Conservation (phyloP, 768 basidiomycete genomes). For the Kwoniella newhampshirensis region DNA sequence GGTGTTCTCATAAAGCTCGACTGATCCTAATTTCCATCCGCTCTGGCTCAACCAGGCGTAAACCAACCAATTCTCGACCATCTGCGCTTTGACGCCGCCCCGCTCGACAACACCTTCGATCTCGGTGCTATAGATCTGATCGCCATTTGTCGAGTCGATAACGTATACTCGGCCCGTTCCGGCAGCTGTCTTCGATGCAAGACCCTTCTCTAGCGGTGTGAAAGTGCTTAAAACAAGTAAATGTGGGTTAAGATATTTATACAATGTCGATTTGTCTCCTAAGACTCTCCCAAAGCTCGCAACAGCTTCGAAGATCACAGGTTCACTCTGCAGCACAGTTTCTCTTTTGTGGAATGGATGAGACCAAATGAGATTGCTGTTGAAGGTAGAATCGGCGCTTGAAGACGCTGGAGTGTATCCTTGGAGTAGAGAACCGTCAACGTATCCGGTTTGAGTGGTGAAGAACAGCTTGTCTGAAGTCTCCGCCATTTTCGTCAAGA, state of each 20-base stretch:
- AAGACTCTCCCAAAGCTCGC: constrained; percentile 81
- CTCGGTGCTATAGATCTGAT: constrained; percentile 65
- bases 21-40: constrained; percentile 71
- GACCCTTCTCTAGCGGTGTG: constrained; percentile 21
- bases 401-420: constrained; percentile 24
- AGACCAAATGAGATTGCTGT: constrained; percentile 69
- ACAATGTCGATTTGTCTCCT: constrained; percentile 81
- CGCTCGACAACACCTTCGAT: constrained; percentile 56
- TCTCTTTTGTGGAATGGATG: constrained; percentile 62
- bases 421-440: constrained; percentile 17
- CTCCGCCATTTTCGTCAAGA: constrained; percentile 31
- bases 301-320: constrained; percentile 57
- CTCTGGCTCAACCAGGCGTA: constrained; percentile 76
- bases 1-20: constrained; percentile 85
- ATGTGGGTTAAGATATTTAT: constrained; percentile 91
- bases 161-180: constrained; percentile 67
- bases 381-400: constrained; percentile 40
- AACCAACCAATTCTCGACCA: constrained; percentile 90
- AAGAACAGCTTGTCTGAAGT: constrained; percentile 39
- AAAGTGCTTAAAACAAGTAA: constrained; percentile 67
- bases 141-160: constrained; percentile 77
- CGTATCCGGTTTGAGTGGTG: constrained; percentile 9
- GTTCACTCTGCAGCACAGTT: constrained; percentile 61
- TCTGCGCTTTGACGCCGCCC: constrained; percentile 60
- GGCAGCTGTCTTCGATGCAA: background rate